Conservation (phyloP, 148 eudicot species). For the Cornus kousa region DNA sequence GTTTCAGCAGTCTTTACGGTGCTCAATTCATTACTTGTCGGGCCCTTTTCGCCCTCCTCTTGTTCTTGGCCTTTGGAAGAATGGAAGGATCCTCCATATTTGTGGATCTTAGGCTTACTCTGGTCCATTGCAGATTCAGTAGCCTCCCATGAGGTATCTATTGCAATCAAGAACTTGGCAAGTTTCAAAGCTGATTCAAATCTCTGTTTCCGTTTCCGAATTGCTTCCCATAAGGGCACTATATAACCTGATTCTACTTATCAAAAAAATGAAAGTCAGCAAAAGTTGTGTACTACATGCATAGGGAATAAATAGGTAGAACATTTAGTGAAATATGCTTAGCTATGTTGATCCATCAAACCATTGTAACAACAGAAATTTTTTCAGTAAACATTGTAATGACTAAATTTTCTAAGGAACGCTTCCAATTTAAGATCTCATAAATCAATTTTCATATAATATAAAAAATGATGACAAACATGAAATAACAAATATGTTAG, state of each 20-base stretch:
- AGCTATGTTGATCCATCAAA: background rate
- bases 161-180: background rate
- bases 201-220: background rate
- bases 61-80: background rate
- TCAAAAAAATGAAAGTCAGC: background rate
- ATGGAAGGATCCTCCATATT: background rate
- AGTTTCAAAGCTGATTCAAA: background rate
- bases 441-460: too few species aligned
- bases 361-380: too few species aligned
- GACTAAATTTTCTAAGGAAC: too few species aligned
- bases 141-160: background rate
- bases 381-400: too few species aligned
- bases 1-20: background rate
- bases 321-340: background rate
- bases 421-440: too few species aligned
- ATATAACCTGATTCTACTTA: background rate
- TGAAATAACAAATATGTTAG: background rate
- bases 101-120: conserved; percentile 5
- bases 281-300: background rate
- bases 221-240: background rate
- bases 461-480: too few species aligned
- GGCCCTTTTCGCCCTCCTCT: background rate
- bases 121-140: too few species aligned
- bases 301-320: background rate
- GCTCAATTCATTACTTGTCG: background rate